phyloP scores from a whole-genome alignment of 345 rosid species.

The Rhodamnia rubescens region DNA sequence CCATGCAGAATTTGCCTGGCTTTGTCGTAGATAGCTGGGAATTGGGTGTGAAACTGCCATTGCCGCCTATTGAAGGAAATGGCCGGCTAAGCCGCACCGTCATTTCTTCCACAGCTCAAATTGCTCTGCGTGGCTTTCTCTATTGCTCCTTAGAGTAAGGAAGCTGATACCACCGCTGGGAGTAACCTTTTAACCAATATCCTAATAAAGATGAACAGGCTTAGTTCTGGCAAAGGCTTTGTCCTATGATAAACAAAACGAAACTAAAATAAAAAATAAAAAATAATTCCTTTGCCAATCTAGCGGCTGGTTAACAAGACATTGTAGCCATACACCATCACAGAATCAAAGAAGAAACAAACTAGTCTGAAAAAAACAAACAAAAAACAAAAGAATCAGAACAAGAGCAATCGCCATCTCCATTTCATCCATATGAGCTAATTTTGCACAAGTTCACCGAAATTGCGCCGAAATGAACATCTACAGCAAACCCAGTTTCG shows the following conservation, averaged over 20 bases:
- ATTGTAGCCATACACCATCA: not conserved
- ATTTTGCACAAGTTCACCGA: not conserved
- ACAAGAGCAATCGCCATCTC: not conserved
- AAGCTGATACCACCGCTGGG: not conserved
- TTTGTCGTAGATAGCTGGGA: not conserved
- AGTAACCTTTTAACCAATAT: not conserved
- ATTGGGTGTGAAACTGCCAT: not conserved
- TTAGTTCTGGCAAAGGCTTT: not conserved
- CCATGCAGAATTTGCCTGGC: slow-evolving; percentile 6
- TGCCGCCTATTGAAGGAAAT: not conserved
- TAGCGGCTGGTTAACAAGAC: not conserved
- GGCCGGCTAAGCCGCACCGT: not conserved
- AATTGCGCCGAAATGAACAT: not conserved
- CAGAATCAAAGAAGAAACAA: not conserved
- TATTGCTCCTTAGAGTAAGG: not conserved
- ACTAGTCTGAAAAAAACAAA: not conserved
- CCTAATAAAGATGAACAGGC: not conserved
- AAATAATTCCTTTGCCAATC: not conserved
- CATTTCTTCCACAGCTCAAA: not conserved
- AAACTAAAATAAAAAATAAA: not conserved
- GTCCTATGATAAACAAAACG: not conserved
- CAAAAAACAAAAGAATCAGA: not conserved
- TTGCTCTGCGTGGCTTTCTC: not conserved
- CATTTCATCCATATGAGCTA: not conserved
- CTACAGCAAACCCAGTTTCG: not conserved